Evolutionary conservation across 2,329 filamentous ascomycete genomes (phyloP).

Genomic region (Calonectria ilicicola): DNA sequence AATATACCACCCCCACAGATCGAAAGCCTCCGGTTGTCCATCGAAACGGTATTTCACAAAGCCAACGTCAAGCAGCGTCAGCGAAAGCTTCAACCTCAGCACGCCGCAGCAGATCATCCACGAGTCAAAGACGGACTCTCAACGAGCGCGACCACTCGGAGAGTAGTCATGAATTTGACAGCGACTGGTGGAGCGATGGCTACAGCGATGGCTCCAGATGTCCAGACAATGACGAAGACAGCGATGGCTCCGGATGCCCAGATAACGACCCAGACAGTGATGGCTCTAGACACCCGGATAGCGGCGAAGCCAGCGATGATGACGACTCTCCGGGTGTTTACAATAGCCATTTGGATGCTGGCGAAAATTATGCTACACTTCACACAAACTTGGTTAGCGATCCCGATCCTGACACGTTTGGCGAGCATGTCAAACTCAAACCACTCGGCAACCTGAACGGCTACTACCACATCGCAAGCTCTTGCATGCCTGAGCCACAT

Average conservation of each 20-base stretch:
- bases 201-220: background rate
- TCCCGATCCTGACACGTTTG: background rate
- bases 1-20: background rate
- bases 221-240: background rate
- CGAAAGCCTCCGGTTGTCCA: constrained; percentile 11
- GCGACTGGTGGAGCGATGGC: too few species aligned
- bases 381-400: constrained; percentile 20
- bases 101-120: constrained; percentile 40
- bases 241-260: background rate
- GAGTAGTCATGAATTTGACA: too few species aligned
- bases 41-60: constrained; percentile 25
- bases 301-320: background rate
- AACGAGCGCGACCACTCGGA: too few species aligned
- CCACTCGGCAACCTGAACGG: constrained; percentile 57
- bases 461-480: constrained; percentile 53
- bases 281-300: background rate
- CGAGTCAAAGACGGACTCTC: constrained; percentile 36
- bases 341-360: background rate
- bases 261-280: background rate
- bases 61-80: constrained; percentile 1
- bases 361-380: constrained; percentile 28
- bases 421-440: constrained; percentile 20
- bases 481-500: constrained; percentile 42
- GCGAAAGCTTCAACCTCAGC: background rate
- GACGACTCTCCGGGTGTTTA: background rate